Evolutionary conservation across 2,329 filamentous ascomycete species (phyloP).

Genomic region (Monilinia fructigena): DNA sequence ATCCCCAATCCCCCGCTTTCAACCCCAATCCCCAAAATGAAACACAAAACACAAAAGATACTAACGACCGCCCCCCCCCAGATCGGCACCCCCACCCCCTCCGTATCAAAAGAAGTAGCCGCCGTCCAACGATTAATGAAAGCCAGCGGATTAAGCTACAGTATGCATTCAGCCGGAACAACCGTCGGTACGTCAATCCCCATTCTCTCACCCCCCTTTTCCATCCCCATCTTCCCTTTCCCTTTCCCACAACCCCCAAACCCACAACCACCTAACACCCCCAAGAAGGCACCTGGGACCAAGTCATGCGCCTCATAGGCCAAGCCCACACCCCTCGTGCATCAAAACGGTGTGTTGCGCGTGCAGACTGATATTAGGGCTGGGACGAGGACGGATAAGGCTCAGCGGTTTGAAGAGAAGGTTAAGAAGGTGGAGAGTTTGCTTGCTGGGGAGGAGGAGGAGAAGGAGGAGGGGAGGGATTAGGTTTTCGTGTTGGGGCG

Average conservation of each 20-base stretch:
- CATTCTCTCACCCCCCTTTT: no score
- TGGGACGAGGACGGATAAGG: constrained; percentile 54
- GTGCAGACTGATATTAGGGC: constrained; percentile 88
- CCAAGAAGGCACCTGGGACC: constrained; percentile 85
- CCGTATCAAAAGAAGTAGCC: constrained; percentile 80
- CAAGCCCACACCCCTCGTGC: constrained; percentile 78
- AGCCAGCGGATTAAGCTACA: constrained; percentile 75
- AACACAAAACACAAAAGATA: neutral
- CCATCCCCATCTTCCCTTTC: no score
- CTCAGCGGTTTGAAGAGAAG: constrained; percentile 38
- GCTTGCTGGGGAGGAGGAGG: constrained; percentile 32
- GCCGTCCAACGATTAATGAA: constrained; percentile 83
- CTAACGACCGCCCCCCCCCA: constrained; percentile 38
- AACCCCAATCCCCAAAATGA: neutral
- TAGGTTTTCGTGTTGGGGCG: no score
- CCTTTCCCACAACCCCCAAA: no score
- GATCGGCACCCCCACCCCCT: constrained; percentile 76
- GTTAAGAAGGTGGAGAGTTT: constrained; percentile 39
- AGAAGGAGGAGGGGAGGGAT: neutral
- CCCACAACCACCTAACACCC: neutral
- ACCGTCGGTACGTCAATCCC: constrained; percentile 68
- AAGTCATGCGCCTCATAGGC: constrained; percentile 81
- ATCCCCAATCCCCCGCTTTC: neutral
- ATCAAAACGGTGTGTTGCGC: constrained; percentile 71
- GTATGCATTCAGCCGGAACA: constrained; percentile 91